Conservation (phyloP, 176 grass and related monocot genomes). For the Carex parvula region DNA sequence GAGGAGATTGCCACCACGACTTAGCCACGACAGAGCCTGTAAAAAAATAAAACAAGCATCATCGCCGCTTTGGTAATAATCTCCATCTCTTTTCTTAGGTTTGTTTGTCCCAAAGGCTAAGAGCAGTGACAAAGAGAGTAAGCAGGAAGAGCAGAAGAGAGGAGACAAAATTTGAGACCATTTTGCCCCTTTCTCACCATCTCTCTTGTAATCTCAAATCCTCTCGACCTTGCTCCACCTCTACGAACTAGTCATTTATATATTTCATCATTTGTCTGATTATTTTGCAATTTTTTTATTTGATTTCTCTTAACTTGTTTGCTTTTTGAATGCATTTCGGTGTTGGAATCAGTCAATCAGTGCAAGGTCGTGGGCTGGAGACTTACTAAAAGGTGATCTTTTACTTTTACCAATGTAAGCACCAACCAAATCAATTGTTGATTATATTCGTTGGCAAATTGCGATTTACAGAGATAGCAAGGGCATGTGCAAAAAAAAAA, state of each 20-base stretch:
- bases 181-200: no score
- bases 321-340: neutral
- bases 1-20: neutral
- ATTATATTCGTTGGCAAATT: no score
- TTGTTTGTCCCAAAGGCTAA: neutral
- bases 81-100: neutral
- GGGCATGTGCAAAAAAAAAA: no score
- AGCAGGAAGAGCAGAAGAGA: neutral
- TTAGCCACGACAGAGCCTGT: neutral
- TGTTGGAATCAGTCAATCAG: neutral
- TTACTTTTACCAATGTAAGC: neutral
- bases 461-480: no score
- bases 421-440: no score
- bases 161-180: neutral
- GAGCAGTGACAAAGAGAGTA: neutral
- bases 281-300: neutral
- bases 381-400: slow-evolving; percentile 5
- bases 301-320: neutral
- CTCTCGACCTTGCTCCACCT: neutral
- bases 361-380: neutral
- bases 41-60: neutral
- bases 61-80: neutral
- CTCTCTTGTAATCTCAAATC: no score
- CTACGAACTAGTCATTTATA: no score
- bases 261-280: neutral